A percentile compares a stretch with the other conserved stretches of the same genome.
Conservation (phyloP, 441 rosid genomes). For the Erodium moschatum region DNA sequence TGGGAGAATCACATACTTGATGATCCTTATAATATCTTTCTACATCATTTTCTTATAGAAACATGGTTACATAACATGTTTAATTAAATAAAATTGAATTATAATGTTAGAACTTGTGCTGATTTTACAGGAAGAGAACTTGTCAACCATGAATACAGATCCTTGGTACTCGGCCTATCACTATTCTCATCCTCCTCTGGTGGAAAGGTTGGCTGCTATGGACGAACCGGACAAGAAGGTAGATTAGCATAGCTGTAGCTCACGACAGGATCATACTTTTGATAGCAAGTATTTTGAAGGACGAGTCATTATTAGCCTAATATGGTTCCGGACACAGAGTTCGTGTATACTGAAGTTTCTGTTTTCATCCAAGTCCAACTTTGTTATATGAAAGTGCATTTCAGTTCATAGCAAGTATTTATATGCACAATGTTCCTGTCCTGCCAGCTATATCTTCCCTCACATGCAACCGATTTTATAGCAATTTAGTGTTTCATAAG, state of each 20-base stretch:
- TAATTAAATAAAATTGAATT: too few species aligned
- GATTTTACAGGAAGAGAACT: conserved; percentile 74
- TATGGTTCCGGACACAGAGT: background rate
- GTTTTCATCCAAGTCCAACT: background rate
- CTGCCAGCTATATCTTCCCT: too few species aligned
- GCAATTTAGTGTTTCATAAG: too few species aligned
- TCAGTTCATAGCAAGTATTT: too few species aligned
- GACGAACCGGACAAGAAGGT: conserved; percentile 63
- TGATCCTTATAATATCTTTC: too few species aligned
- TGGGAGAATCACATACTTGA: background rate
- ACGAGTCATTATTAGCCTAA: background rate
- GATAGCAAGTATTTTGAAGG: background rate
- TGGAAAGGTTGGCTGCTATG: conserved; percentile 74
- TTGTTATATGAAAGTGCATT: background rate
- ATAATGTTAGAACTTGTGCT: background rate
- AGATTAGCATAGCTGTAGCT: conserved; percentile 29
- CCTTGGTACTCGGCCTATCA: conserved; percentile 96
- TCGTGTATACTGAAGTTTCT: background rate
- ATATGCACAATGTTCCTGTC: too few species aligned
- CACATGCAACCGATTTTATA: too few species aligned
- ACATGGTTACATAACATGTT: too few species aligned
- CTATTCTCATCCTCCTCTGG: conserved; percentile 93
- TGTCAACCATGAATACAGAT: conserved; percentile 90
- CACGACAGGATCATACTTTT: background rate
- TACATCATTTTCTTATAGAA: too few species aligned